Base-by-base conservation (phyloP, 768 basidiomycete genomes). In the Gymnopilus dilepis region DNA sequence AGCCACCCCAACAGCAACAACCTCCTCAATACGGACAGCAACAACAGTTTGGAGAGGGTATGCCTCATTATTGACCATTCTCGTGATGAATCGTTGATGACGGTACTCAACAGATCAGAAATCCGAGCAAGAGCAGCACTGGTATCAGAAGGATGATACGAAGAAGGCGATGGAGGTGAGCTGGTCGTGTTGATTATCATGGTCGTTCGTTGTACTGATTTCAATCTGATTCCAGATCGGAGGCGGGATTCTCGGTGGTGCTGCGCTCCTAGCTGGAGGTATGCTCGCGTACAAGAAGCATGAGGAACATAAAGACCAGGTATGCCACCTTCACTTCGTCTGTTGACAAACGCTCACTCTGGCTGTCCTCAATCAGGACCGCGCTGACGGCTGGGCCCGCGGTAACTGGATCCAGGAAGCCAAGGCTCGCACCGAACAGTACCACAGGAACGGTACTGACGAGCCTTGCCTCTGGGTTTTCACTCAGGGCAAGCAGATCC, bases 381-480 rank as follows among this genome's bases (percentile, higher is more conserved):
- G 41, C 52, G 81, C 81, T 3, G 76, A 77, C 0, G 71, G 70
- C 13, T 88, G 86, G 86, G 82, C 77, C 56, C 65, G 74, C 6
- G 72, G 74, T 59, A 78, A 78, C 31, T 92, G 91, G 90, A 42
- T 84, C 21, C 63, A 75, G 6, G 88, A 87, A 0, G 87, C 89
- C 4, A 77, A 82, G 64, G 59, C 47, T n/a, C 85, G 86, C 61
- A 85, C 86, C 11, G 72, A 77, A 6, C 73, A 78, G 9, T 89
- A 79, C 76, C 71, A 77, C 65, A 67, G 68, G 12, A 71, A 80
- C 19, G 82, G 81, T 0, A 79, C 80, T 19, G 69, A 71, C 0
- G 78, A 70, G 1, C 86, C 88, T 3, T 78, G 80, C 12, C 84
- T 83, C 21, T 93, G 91, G 91, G 66, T 90, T 34, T 78, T 87